These are phyloP conservation scores for Dactylis glomerata DNA, from an alignment of 176 grass and related monocot species.

Conservation along the genomic window DNA sequence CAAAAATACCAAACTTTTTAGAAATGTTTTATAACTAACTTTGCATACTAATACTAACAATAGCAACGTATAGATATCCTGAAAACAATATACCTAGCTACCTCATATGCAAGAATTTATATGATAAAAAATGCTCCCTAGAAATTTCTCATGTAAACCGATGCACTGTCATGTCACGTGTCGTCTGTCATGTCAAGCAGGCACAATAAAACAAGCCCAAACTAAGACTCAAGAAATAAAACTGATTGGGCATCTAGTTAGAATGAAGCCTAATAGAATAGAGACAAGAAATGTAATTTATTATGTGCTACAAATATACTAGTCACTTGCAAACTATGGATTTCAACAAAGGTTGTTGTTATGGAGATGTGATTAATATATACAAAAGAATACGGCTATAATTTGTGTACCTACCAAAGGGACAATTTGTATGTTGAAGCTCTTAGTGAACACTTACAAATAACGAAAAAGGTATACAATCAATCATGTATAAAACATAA, in stretches of 20 bases:
- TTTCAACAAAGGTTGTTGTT: background rate
- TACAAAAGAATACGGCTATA: background rate
- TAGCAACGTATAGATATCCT: background rate
- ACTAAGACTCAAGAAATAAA: background rate
- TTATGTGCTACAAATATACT: no score
- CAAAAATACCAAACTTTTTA: background rate
- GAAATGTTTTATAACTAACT: background rate
- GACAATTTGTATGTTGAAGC: background rate
- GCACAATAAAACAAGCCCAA: background rate
- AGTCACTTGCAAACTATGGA: no score
- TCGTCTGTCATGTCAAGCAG: background rate
- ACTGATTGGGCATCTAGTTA: background rate
- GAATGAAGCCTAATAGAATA: background rate
- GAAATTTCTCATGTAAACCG: background rate
- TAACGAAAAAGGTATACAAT: no score
- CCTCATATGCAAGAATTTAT: background rate
- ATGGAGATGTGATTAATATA: background rate
- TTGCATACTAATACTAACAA: background rate
- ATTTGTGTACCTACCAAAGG: background rate
- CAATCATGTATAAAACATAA: no score
- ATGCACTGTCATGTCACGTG: no score
- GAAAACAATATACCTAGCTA: background rate
- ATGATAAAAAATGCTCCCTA: background rate
- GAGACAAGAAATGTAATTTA: background rate
- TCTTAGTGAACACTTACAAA: background rate